Conservation (phyloP, 345 rosid genomes). For the Pelargonium nanum region DNA sequence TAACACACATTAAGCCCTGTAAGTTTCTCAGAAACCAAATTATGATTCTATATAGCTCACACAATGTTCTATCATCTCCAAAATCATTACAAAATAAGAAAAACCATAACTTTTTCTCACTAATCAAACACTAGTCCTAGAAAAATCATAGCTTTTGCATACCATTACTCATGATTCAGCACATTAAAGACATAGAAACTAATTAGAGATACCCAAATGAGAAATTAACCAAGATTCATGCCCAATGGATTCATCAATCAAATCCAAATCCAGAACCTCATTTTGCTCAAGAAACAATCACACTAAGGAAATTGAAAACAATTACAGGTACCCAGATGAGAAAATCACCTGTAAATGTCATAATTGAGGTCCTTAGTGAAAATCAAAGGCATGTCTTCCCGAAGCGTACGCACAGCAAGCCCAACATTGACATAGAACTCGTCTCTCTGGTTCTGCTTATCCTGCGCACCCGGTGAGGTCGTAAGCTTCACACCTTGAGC, state of each 20-base stretch:
- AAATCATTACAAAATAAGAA: neutral
- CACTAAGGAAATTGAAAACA: neutral
- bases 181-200: too few species aligned
- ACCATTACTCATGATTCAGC: too few species aligned
- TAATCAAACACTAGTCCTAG: neutral
- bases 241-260: too few species aligned
- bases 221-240: too few species aligned
- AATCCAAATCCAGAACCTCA: neutral
- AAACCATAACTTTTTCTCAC: neutral
- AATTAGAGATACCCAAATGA: too few species aligned
- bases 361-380: constrained; percentile 72
- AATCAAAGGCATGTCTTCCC: constrained; percentile 72
- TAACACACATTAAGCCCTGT: too few species aligned
- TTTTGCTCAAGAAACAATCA: neutral
- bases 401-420: constrained; percentile 72
- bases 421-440: constrained; percentile 77
- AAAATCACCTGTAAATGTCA: constrained; percentile 64
- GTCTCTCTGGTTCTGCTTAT: constrained; percentile 31
- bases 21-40: too few species aligned
- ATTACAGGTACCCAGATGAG: constrained; percentile 20
- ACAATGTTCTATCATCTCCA: neutral
- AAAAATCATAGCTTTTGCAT: neutral
- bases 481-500: constrained; percentile 30
- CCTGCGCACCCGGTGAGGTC: constrained; percentile 19
- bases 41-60: neutral